phyloP scores from a whole-genome alignment of 2,329 filamentous ascomycete genomes.

The Aspergillus vadensis region DNA sequence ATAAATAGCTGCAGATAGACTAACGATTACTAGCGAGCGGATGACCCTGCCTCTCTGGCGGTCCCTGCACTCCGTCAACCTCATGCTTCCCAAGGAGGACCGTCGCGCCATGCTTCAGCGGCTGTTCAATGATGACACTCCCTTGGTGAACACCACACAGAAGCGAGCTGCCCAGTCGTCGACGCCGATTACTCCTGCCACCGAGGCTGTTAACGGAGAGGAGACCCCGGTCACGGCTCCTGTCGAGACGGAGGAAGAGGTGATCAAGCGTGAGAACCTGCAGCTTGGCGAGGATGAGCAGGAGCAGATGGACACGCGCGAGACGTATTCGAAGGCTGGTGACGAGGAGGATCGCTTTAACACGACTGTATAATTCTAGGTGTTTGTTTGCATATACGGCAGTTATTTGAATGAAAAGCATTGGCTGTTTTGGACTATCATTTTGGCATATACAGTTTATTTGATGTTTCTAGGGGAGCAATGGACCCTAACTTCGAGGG shows the following conservation, averaged over 20 bases:
- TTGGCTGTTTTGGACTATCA: neutral
- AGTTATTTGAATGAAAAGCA: constrained; percentile 1
- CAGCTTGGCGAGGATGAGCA: constrained; percentile 44
- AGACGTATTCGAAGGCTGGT: constrained; percentile 47
- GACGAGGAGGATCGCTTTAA: constrained; percentile 51
- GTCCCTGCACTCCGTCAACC: constrained; percentile 85
- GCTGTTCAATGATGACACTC: constrained; percentile 85
- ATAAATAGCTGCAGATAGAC: constrained; percentile 1
- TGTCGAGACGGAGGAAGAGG: constrained; percentile 36
- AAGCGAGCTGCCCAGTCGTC: constrained; percentile 28
- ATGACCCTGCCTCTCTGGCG: constrained; percentile 95
- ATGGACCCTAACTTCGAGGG: too few relatives aligned
- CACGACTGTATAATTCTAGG: constrained; percentile 45
- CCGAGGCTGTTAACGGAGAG: constrained; percentile 8
- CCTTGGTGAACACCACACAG: constrained; percentile 66
- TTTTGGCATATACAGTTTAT: neutral
- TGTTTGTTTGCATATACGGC: constrained; percentile 12
- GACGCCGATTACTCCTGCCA: constrained; percentile 18
- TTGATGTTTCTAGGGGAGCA: too few relatives aligned
- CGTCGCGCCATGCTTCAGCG: constrained; percentile 87
- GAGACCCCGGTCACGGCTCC: constrained; percentile 22
- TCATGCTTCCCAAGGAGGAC: constrained; percentile 98
- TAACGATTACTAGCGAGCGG: constrained; percentile 58
- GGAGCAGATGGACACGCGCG: constrained; percentile 42
- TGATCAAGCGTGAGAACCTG: constrained; percentile 43